phyloP scores from a whole-genome alignment of 148 eudicot genomes.

The Euryodendron excelsum region DNA sequence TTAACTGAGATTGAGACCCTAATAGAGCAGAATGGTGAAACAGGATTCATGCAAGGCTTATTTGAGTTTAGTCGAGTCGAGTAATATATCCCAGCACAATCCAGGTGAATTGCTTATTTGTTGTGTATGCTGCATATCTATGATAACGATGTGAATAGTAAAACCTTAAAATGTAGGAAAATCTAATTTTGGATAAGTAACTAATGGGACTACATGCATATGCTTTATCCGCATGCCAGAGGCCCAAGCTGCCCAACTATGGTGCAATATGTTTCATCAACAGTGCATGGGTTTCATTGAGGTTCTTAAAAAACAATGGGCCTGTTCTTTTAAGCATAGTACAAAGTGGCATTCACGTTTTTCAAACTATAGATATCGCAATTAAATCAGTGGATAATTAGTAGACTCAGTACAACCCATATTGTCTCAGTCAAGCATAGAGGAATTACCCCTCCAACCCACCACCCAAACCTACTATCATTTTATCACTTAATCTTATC shows the following conservation, averaged over 20 bases:
- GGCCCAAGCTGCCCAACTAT: not conserved
- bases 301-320: not conserved
- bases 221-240: not conserved
- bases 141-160: not conserved
- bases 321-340: not conserved
- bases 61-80: not conserved
- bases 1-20: too few relatives aligned
- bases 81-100: not conserved
- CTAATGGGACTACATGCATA: not conserved
- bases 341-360: not conserved
- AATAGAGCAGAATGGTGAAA: too few relatives aligned
- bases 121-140: not conserved
- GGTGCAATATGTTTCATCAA: not conserved
- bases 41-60: too few relatives aligned
- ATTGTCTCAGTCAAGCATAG: not conserved
- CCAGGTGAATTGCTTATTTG: not conserved
- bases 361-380: not conserved
- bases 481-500: not conserved
- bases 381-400: not conserved
- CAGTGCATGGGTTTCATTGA: not conserved
- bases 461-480: too few relatives aligned
- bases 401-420: not conserved
- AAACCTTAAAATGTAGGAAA: not conserved
- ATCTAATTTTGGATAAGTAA: not conserved
- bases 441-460: too few relatives aligned